Percentiles rank a stretch among this genome's conserved stretches.
Evolutionary conservation across 2,329 filamentous ascomycete species (phyloP).

Genomic region (Trichophyton equinum): DNA sequence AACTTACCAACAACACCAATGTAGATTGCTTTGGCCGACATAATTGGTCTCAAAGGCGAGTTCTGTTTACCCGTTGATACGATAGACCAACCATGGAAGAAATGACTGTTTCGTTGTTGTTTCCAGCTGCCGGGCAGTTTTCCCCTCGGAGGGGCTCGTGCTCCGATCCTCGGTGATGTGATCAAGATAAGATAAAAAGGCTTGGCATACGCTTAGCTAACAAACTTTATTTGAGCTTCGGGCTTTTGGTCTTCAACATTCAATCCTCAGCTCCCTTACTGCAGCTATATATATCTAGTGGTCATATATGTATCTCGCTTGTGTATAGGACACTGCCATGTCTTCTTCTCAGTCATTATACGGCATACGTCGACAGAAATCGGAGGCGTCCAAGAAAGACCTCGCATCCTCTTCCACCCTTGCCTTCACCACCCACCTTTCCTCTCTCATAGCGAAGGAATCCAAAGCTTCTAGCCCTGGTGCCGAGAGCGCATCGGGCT

Average conservation of each 20-base stretch:
- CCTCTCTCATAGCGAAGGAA: slow-evolving; percentile 58
- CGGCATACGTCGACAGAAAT: slow-evolving; percentile 59
- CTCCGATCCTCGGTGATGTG: not conserved
- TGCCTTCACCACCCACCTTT: slow-evolving; percentile 78
- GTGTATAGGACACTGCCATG: not conserved
- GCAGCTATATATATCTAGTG: not conserved
- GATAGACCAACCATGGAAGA: not conserved
- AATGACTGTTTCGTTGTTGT: not conserved
- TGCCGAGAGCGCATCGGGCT: slow-evolving; percentile 26
- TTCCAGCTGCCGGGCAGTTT: not conserved
- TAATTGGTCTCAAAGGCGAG: slow-evolving; percentile 9
- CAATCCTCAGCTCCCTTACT: not conserved
- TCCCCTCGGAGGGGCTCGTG: not conserved
- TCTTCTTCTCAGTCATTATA: slow-evolving; percentile 44
- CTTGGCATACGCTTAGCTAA: not conserved
- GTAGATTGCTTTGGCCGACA: slow-evolving; percentile 28
- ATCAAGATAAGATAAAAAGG: slow-evolving; percentile 4
- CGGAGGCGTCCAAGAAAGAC: slow-evolving; percentile 46
- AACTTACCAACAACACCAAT: slow-evolving; percentile 32
- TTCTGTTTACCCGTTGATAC: not conserved
- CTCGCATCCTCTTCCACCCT: slow-evolving; percentile 59
- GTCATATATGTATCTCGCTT: not conserved
- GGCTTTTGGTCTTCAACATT: not conserved
- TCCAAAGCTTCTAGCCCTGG: slow-evolving; percentile 5
- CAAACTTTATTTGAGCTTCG: not conserved